These are phyloP conservation scores for Aschersonia sp. DNA, from an alignment of 2,329 filamentous ascomycete genomes.

Conservation along the genomic window DNA sequence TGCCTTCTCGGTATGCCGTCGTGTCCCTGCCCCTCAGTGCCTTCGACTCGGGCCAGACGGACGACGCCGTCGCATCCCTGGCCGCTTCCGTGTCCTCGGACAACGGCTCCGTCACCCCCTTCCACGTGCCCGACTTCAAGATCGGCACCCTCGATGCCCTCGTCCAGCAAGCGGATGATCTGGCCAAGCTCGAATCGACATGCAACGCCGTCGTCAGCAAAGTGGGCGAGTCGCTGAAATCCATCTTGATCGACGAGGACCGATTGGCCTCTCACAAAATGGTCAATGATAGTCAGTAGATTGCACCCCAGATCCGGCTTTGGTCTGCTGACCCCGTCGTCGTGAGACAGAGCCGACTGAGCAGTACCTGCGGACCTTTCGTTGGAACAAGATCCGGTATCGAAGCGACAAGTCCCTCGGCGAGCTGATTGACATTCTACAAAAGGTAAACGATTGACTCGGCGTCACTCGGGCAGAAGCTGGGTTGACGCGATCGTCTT, in stretches of 20 bases:
- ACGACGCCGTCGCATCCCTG: conserved; percentile 68
- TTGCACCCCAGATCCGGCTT: no score
- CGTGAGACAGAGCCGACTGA: conserved; percentile 68
- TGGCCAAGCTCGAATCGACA: conserved; percentile 69
- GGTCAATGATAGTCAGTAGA: conserved; percentile 73
- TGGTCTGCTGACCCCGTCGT: no score
- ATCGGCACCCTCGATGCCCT: conserved; percentile 91
- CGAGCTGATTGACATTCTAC: conserved; percentile 74
- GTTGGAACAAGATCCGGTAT: conserved; percentile 98
- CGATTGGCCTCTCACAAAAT: conserved; percentile 78
- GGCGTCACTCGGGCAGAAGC: not conserved
- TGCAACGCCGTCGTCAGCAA: conserved; percentile 78
- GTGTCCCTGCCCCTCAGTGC: conserved; percentile 83
- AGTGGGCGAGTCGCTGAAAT: conserved; percentile 72
- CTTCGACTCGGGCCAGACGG: conserved; percentile 63
- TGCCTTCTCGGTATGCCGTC: conserved; percentile 61
- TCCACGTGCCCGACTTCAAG: conserved; percentile 87
- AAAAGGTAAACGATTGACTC: conserved; percentile 47
- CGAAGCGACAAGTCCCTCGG: conserved; percentile 78
- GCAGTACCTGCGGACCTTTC: conserved; percentile 76
- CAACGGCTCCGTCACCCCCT: conserved; percentile 61
- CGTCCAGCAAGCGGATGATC: conserved; percentile 90
- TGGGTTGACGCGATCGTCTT: not conserved
- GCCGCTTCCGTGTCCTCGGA: conserved; percentile 58
- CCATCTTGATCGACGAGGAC: conserved; percentile 69